A percentile compares a stretch with the other conserved stretches of the same genome.
Conservation (phyloP, 805 yeast genomes). For the Soucietia sequanensis region DNA sequence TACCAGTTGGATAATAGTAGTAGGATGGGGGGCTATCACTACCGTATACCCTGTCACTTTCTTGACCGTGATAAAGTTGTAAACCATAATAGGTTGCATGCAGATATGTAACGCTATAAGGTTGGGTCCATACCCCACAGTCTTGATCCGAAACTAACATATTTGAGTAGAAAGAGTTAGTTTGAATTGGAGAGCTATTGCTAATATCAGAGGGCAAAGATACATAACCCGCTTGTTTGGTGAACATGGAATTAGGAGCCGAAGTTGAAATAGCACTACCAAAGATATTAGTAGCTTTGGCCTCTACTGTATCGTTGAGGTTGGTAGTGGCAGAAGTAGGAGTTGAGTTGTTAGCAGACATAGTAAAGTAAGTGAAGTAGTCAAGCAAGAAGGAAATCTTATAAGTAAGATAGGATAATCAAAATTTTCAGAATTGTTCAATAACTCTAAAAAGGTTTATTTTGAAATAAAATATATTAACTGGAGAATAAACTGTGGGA, state of each 20-base stretch:
- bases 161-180: conserved; percentile 15
- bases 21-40: conserved; percentile 11
- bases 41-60: conserved; percentile 12
- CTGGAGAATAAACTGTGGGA: no score
- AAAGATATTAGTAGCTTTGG: conserved; percentile 7
- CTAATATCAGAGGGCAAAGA: conserved; percentile 10
- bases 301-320: no score
- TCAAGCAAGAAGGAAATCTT: no score
- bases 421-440: no score
- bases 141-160: conserved; percentile 11
- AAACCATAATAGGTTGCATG: conserved; percentile 7
- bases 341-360: not conserved
- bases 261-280: conserved; percentile 13
- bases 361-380: not conserved
- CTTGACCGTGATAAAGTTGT: conserved; percentile 11
- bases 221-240: conserved; percentile 12
- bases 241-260: conserved; percentile 11
- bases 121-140: conserved; percentile 14
- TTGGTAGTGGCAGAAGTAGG: no score
- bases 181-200: conserved; percentile 12
- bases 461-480: no score
- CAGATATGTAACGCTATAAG: conserved; percentile 12
- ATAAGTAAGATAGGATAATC: not conserved
- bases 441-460: no score
- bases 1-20: conserved; percentile 15